A percentile compares a stretch with the other conserved stretches of the same genome.
phyloP scores from a whole-genome alignment of 805 yeast species.

The Schwanniomyces sp. region DNA sequence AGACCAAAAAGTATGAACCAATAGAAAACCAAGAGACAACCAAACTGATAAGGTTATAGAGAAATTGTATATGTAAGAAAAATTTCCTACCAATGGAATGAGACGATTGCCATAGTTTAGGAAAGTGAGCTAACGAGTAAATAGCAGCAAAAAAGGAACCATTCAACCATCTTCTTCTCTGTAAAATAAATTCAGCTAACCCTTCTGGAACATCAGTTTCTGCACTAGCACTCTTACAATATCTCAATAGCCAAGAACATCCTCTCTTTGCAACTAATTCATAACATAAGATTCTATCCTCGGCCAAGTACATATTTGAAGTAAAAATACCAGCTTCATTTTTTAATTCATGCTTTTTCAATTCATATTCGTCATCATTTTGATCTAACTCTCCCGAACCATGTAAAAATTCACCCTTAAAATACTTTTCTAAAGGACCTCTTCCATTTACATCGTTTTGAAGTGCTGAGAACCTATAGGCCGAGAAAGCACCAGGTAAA shows the following conservation, averaged over 20 bases:
- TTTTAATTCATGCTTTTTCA: conserved; percentile 34
- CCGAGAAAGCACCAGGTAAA: conserved; percentile 69
- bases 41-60: conserved; percentile 55
- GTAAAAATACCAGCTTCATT: conserved; percentile 58
- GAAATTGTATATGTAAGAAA: conserved; percentile 52
- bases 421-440: conserved; percentile 65
- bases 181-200: conserved; percentile 61
- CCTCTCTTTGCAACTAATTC: conserved; percentile 60
- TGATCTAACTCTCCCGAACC: conserved; percentile 60
- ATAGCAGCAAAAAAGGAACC: conserved; percentile 70
- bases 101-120: conserved; percentile 53
- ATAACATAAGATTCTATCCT: conserved; percentile 66
- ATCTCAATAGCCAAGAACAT: conserved; percentile 60
- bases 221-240: conserved; percentile 62
- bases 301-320: conserved; percentile 69
- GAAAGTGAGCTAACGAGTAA: conserved; percentile 55
- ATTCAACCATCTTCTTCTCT: conserved; percentile 68
- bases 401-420: conserved; percentile 62
- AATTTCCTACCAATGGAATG: conserved; percentile 53
- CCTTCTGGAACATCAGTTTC: conserved; percentile 70
- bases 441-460: conserved; percentile 52
- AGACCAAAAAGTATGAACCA: conserved; percentile 63
- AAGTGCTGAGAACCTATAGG: conserved; percentile 59
- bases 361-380: conserved; percentile 48
- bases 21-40: conserved; percentile 63